Conservation (phyloP, 2,329 filamentous ascomycete species). For the Aspergillus glaucus region DNA sequence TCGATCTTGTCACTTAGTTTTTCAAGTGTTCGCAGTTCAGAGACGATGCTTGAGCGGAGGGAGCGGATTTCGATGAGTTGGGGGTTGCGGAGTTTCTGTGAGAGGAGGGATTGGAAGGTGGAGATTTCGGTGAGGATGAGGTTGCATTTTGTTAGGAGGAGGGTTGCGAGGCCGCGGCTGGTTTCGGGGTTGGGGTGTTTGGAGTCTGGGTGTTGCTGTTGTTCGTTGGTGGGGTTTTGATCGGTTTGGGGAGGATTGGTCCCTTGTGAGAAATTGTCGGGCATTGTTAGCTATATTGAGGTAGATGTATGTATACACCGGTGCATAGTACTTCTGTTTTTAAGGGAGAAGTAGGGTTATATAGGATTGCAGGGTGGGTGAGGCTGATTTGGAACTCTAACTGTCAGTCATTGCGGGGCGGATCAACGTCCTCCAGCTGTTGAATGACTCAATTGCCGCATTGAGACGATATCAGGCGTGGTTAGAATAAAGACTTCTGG, state of each 20-base stretch:
- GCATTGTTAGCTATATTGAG: no score
- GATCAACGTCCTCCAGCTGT: neutral
- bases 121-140: slow-evolving; percentile 42
- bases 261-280: neutral
- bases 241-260: neutral
- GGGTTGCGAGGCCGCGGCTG: slow-evolving; percentile 19
- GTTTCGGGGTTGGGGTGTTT: slow-evolving; percentile 2
- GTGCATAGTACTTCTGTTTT: neutral
- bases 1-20: slow-evolving; percentile 31
- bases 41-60: slow-evolving; percentile 42
- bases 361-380: neutral
- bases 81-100: slow-evolving; percentile 36
- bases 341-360: neutral
- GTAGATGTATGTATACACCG: no score
- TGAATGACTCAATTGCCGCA: neutral
- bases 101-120: slow-evolving; percentile 38
- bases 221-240: neutral
- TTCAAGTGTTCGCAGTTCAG: slow-evolving; percentile 45
- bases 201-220: neutral
- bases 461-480: neutral
- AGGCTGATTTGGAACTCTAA: neutral
- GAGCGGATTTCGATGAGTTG: slow-evolving; percentile 45
- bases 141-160: slow-evolving; percentile 34
- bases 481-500: neutral
- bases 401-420: neutral